Base-by-base conservation (phyloP, 495 filamentous ascomycete genomes). In the Achaetomiella virescens region DNA sequence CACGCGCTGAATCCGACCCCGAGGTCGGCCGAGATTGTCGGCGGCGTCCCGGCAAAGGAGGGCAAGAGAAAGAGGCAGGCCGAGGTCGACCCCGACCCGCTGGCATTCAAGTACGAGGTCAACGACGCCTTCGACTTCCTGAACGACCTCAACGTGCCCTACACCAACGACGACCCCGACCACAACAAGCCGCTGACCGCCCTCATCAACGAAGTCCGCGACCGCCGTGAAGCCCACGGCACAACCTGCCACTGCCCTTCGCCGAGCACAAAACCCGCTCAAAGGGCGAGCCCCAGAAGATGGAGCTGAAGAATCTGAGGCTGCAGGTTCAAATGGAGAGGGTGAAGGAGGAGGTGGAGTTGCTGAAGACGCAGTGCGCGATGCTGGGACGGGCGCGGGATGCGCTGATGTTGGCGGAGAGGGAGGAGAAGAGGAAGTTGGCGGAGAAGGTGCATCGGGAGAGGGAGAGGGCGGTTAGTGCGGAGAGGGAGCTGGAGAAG, bases 91-190 rank as follows among this genome's bases (percentile, higher is more conserved):
- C 62, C 22, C 52, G 56, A 66, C 27, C 24, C 41, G n/a, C 22
- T 57, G 0, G 41, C 42, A 1, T 12, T 59, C 38, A 56, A 61
- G 29, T 61, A 65, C 57, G 44, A 60, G 33, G 62, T 58, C 52
- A 61, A 66, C 54, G 66, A 77, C 37, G 76, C 76, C 6, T 80
- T 72, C 51, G 78, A 82, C 66, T 82, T 72, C 62, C 64, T 82
- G 17, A 65, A 68, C 51, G 67, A 80, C 57, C 60, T 82, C 12
- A 59, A 51, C 9, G 44, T 35, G 5, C 72, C 72, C 6, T 82
- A 81, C 64, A 54, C 55, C 43, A 78, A 73, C 48, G 71, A 76
- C 37, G 68, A 78, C 53, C 63, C 65, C 21, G 61, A 61, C 22
- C 78, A 80, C 63, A 43, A 71, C 46, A 63, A 64, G 43, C 74